Evolutionary conservation across 2,329 filamentous ascomycete species (phyloP), one percentile per base, ranked within the genome.

Genomic region (Aspergillus hiratsukae): DNA sequence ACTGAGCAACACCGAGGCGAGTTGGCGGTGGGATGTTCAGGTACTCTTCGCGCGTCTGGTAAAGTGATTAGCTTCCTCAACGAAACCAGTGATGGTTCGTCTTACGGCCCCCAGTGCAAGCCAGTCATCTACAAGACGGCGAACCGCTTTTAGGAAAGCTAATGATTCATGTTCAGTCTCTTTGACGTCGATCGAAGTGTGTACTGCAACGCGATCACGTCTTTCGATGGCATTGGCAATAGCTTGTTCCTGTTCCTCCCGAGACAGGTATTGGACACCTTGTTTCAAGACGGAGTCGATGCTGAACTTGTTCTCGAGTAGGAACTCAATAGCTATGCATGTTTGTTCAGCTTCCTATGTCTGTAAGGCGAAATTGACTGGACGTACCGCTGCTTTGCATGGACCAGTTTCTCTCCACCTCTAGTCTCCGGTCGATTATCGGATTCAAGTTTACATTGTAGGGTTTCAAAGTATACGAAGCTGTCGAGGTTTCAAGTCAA

Each of bases 391-490:
- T 79, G 59, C 80, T 84, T 61, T 83, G 82, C 58, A 82, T 82
- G 11, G 77, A 77, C 65, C 86, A 83, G 52, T 80, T 79, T n/a
- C 86, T 79, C 59, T 86, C 82, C 45, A 88, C 67, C 17, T 82
- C 81, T 27, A 87, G 67, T 17, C 77, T 77, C 54, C 76, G 72
- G 52, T 82, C 77, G 19, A 76, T 66, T 10, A 86, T 66, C 1
- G 86, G 86, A 59, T 76, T 84, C 52, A 89, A 67, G 61, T 81
- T 78, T 70, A 88, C 79, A 69, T 88, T 88, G 74, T 86, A 88
- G 2, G 86, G 84, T 25, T 81, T 80, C 35, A 86, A 73, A 5
- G 80, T 75, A 65, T 88, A 89, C 45, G 72, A 65, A 55, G 73
- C 80, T 78, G 53, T 50, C 46, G 21, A 21, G 2, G 3, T 31